These are phyloP conservation scores for Ceratobasidium sp. DNA, from an alignment of 1,284 basidiomycete species.

Conservation along the genomic window DNA sequence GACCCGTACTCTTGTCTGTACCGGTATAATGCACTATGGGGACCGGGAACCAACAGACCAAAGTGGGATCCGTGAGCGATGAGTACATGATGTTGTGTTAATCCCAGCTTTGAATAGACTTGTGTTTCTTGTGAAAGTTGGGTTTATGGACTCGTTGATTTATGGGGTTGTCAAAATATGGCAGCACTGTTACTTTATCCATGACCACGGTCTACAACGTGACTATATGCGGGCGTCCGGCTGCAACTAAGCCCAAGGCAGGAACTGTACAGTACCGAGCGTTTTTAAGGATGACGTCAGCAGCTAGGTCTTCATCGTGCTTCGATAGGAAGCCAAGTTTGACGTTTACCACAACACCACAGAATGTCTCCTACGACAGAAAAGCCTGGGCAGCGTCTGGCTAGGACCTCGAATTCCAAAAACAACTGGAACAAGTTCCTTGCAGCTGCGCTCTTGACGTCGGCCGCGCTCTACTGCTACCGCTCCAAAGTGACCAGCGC, in stretches of 20 bases:
- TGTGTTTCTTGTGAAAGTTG: not conserved
- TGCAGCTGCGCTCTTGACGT: conserved; percentile 10
- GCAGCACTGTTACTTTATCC: not conserved
- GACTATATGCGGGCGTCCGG: not conserved
- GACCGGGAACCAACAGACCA: conserved; percentile 27
- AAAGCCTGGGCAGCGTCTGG: not conserved
- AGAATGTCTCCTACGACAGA: conserved; percentile 3
- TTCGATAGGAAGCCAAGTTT: not conserved
- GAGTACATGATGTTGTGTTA: not conserved
- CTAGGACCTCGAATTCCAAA: not conserved
- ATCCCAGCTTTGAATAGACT: not conserved
- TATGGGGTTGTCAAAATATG: not conserved
- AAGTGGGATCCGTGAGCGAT: conserved; percentile 36
- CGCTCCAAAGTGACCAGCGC: conserved; percentile 10
- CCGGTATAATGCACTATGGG: conserved; percentile 37
- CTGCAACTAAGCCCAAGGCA: not conserved
- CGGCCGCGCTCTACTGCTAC: conserved; percentile 33
- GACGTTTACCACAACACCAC: not conserved
- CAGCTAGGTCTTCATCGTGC: not conserved
- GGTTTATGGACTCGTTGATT: not conserved
- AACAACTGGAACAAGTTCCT: conserved; percentile 17
- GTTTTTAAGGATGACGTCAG: not conserved
- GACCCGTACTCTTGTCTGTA: conserved; percentile 43
- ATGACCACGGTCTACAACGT: not conserved
- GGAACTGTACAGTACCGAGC: no score